Base-by-base conservation (phyloP, 495 filamentous ascomycete genomes). In the Penicillium fimorum region DNA sequence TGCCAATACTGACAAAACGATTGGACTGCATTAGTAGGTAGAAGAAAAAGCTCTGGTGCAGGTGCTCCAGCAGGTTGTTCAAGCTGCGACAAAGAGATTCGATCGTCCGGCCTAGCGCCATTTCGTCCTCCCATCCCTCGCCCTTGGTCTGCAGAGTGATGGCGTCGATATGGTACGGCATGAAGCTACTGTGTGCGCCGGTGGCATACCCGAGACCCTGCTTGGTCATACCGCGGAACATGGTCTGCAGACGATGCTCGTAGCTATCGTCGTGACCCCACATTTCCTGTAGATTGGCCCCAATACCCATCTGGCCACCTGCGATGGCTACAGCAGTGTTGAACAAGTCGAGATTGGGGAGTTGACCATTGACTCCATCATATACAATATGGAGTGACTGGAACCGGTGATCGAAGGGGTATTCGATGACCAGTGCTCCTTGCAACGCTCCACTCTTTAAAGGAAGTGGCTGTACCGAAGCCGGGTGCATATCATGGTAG, bases 1-100 rank as follows among this genome's bases (percentile, higher is more conserved):
- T 98, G 18, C 94, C 94, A 57, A 98, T 98, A 70, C 93, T 97
- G 52, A 97, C 95, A 70, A 97, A 98, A 8, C 92, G 84, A 50
- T 94, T 87, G 17, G 85, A 79, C 51, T 91, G 86, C 82, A 98
- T 91, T 17, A 98, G 82, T 24, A 98, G 76, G 70, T 98, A 98
- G 75, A 98, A 97, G 80, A 98, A 98, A 80, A 97, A 98, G 66
- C 91, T 96, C 77, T 98, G 94, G 66, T 98, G 94, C 57, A 98
- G 83, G 69, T 97, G 92, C 73, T 98, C 94, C 15, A 98, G 80
- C 50, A 98, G 73, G 67, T 98, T 98, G 73, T 98, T 98, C 70
- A 98, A 74, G 63, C 90, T 95, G 53, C 94, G 80, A 64, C 92
- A 95, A 9, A 92, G 78, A 67, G 90, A 88, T 72, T 98, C 94